Conservation (phyloP, 129 eudicot genomes). For the Chrysanthemum makinoi region DNA sequence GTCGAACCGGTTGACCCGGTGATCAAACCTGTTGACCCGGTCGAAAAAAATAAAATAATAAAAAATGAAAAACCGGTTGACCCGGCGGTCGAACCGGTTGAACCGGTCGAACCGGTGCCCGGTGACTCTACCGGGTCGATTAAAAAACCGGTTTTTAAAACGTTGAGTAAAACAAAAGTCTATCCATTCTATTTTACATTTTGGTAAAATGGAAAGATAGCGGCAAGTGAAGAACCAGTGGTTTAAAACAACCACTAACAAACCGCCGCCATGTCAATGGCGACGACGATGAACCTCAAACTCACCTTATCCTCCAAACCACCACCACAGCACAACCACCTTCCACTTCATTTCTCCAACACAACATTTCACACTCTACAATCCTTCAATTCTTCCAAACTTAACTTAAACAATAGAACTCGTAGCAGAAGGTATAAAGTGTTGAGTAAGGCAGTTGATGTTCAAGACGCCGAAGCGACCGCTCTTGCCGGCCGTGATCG, state of each 20-base stretch:
- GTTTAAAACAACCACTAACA: no score
- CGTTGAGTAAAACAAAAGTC: no score
- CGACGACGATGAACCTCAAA: constrained; percentile 34
- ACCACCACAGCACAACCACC: constrained; percentile 26
- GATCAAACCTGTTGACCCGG: no score
- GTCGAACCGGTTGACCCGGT: no score
- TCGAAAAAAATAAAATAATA: no score
- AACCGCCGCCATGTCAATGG: constrained; percentile 32
- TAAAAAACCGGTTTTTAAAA: no score
- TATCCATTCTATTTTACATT: no score
- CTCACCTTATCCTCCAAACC: constrained; percentile 41
- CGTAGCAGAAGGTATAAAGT: constrained; percentile 33
- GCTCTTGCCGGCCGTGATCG: constrained; percentile 77
- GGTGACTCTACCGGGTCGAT: no score
- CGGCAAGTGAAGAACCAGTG: constrained; percentile 29
- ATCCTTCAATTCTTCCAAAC: background rate
- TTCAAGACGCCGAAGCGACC: constrained; percentile 41
- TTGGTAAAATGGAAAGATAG: constrained; percentile 15
- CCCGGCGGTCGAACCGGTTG: no score
- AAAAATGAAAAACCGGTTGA: no score
- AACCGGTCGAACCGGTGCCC: no score
- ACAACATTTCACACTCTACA: constrained; percentile 20
- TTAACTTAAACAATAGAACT: constrained; percentile 1
- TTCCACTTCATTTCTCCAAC: constrained; percentile 28
- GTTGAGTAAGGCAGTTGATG: constrained; percentile 40